These are phyloP conservation scores for Magnolia officinalis DNA, from an alignment of 164 flowering plant genomes.

Conservation along the genomic window DNA sequence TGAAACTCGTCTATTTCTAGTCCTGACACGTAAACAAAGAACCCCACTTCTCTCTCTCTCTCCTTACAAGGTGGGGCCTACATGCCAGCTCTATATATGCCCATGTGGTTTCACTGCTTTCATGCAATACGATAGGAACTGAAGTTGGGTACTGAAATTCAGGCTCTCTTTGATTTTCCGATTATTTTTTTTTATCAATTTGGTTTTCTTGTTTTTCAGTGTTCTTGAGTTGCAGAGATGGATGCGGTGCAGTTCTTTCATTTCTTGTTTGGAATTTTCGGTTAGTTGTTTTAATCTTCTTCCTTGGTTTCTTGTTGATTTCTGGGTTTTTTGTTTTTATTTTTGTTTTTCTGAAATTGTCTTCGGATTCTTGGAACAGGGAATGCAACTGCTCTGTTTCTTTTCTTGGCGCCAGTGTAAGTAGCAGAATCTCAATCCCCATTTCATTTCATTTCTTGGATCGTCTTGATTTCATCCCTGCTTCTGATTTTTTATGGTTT, in stretches of 20 bases:
- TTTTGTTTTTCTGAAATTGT: conserved; percentile 1
- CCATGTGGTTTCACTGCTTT: neutral
- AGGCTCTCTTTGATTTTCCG: neutral
- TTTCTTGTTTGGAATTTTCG: conserved; percentile 64
- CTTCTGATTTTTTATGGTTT: neutral
- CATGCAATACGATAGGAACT: neutral
- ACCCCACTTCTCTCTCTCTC: too few species aligned
- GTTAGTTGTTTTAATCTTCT: conserved; percentile 28
- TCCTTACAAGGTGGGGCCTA: too few species aligned
- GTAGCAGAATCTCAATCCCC: neutral
- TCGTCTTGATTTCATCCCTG: neutral
- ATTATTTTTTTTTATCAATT: neutral
- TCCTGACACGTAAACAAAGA: too few species aligned
- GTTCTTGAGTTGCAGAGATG: conserved; percentile 21
- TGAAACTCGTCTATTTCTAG: too few species aligned
- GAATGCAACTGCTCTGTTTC: conserved; percentile 33
- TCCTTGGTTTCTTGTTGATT: neutral
- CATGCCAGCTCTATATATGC: neutral
- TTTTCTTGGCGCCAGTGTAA: conserved; percentile 33
- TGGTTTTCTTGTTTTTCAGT: neutral
- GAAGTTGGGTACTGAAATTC: neutral
- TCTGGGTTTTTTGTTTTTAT: neutral
- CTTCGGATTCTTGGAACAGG: conserved; percentile 15
- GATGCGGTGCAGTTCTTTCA: conserved; percentile 45
- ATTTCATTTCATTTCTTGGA: neutral